Conservation (phyloP, 768 basidiomycete genomes). For the Cyclocybe cylindracea region DNA sequence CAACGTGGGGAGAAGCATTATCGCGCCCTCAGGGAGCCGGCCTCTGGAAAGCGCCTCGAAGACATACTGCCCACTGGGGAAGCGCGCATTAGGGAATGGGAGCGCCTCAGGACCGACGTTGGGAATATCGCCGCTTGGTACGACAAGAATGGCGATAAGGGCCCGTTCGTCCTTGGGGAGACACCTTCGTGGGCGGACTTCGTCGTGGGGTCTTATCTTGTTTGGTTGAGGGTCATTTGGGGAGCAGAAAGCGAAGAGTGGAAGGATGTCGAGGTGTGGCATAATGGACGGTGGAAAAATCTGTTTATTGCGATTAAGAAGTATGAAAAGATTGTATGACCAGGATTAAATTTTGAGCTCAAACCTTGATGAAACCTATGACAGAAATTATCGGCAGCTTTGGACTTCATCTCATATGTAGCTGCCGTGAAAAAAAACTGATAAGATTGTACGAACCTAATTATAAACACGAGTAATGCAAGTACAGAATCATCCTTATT, state of each 20-base stretch:
- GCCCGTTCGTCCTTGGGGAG: conserved; percentile 39
- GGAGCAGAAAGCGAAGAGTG: conserved; percentile 42
- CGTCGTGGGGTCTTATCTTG: conserved; percentile 29
- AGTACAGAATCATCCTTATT: no score
- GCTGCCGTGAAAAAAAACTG: no score
- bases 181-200: conserved; percentile 42
- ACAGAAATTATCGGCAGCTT: not conserved
- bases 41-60: conserved; percentile 37
- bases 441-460: no score
- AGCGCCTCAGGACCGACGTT: conserved; percentile 32
- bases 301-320: conserved; percentile 28
- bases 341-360: not conserved
- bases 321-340: conserved; percentile 24
- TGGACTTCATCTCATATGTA: no score
- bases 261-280: conserved; percentile 38
- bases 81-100: conserved; percentile 35
- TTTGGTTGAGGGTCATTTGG: conserved; percentile 30
- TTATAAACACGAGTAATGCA: no score
- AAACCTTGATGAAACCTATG: not conserved
- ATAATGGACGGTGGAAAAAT: conserved; percentile 40
- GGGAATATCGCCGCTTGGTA: conserved; percentile 29
- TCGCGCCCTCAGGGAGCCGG: conserved; percentile 30
- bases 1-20: conserved; percentile 31
- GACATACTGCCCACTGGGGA: conserved; percentile 32
- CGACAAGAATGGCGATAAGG: conserved; percentile 23